These are phyloP conservation scores for Nadsonia fulvescens DNA, from an alignment of 805 yeast genomes.

Conservation along the genomic window DNA sequence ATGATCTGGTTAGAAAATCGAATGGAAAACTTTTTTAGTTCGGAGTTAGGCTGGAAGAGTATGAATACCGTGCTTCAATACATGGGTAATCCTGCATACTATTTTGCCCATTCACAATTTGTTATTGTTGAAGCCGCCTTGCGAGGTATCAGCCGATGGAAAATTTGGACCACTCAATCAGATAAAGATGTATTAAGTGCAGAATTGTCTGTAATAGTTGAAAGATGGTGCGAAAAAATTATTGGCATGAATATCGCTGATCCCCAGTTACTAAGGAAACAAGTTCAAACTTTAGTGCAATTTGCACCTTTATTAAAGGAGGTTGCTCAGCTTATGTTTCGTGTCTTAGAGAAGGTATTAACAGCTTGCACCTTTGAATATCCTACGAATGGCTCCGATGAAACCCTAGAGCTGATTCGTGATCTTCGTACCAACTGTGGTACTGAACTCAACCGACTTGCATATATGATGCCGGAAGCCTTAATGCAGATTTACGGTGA, in stretches of 20 bases:
- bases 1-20: constrained; percentile 65
- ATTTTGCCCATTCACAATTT: constrained; percentile 65
- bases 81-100: constrained; percentile 41
- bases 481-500: constrained; percentile 66
- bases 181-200: constrained; percentile 34
- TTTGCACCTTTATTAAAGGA: constrained; percentile 82
- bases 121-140: constrained; percentile 77
- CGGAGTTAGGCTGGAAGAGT: constrained; percentile 51
- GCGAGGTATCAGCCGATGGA: constrained; percentile 89
- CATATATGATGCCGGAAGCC: constrained; percentile 86
- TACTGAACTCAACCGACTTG: constrained; percentile 83
- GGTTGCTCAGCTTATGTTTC: constrained; percentile 54
- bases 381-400: constrained; percentile 36
- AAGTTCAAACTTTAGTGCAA: constrained; percentile 82
- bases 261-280: constrained; percentile 66
- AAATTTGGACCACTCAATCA: constrained; percentile 64
- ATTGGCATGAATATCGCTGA: constrained; percentile 60
- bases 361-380: constrained; percentile 72
- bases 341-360: constrained; percentile 69
- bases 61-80: constrained; percentile 34
- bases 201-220: constrained; percentile 46
- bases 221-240: constrained; percentile 33
- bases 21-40: constrained; percentile 46
- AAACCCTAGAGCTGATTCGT: constrained; percentile 59
- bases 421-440: constrained; percentile 87